Evolutionary conservation across 2,329 filamentous ascomycete genomes (phyloP), one percentile per base, ranked within the genome.

Genomic region (Verticillium tricorpus): DNA sequence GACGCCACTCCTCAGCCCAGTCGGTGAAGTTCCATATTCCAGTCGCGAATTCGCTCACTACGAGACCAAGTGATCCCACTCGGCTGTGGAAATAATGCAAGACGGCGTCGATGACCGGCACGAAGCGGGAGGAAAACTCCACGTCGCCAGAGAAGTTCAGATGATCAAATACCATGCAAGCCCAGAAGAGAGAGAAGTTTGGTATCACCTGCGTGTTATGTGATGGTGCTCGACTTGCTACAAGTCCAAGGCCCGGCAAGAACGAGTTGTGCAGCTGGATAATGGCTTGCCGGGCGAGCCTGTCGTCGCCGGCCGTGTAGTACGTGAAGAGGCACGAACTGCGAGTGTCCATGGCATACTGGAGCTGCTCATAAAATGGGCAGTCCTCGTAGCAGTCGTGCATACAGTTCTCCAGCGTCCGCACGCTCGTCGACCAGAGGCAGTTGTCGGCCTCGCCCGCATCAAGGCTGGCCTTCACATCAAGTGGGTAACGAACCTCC

Each of bases 11-110:
- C 1, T 63, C 59, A 8, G 69, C 67, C 74, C 74, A 77, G 60
- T 77, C 74, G 1, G 74, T 72, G 55, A 71, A 77, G 54, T 74
- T 69, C 74, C 74, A 77, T 6, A 70, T 65, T 37, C 71, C 71
- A 28, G 68, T 62, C 1, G 67, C 66, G 1, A 72, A 64, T 1
- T 70, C 67, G 32, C 60, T 59, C 1, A 60, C 59, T 0, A 67
- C 57, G 6, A 67, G 63, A 12, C 64, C 66, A 7, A 63, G 35
- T 3, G 54, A 14, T 28, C 65, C 66, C 8, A 68, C 37, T n/a
- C 64, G 62, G 9, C 61, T 58, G 45, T 60, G 60, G 57, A 73
- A 74, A 60, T 70, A 73, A 9, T 71, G 68, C 8, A 77, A 64
- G 0, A 77, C 71, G 3, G 72, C 74, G 40, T 76, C 74, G 31